Percentiles rank a stretch among this genome's conserved stretches.
These are phyloP conservation scores for Gaultheria prostrata DNA, from an alignment of 148 eudicot species.

Conservation along the genomic window DNA sequence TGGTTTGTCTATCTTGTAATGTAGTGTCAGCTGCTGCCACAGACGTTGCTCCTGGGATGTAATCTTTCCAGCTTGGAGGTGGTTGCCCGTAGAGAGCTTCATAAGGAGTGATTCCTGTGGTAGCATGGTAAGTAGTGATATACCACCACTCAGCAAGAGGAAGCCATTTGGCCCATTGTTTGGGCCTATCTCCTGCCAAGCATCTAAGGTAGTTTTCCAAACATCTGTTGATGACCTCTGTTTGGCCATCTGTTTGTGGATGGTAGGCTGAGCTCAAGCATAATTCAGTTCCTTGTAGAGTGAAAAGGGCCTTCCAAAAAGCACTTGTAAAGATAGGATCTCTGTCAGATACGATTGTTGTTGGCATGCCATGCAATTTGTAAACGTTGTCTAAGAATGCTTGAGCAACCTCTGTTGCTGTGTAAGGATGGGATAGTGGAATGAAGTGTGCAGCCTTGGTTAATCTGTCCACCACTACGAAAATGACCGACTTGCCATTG, in stretches of 20 bases:
- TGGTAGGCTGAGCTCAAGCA: neutral
- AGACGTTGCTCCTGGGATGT: neutral
- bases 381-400: neutral
- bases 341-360: neutral
- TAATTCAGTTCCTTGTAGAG: neutral
- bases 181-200: neutral
- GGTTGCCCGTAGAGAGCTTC: neutral
- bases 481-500: neutral
- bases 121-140: neutral
- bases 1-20: neutral
- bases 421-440: neutral
- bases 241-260: neutral
- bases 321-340: neutral
- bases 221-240: neutral
- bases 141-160: neutral
- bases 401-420: neutral
- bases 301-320: neutral
- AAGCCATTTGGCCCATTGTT: neutral
- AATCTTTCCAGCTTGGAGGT: neutral
- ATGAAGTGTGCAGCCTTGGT: neutral
- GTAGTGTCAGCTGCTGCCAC: neutral
- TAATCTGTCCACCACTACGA: conserved; percentile 4
- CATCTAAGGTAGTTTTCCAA: neutral
- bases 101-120: neutral
- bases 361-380: neutral